Base-by-base conservation (phyloP, 257 asterid genomes). In the Haberlea rhodopensis region DNA sequence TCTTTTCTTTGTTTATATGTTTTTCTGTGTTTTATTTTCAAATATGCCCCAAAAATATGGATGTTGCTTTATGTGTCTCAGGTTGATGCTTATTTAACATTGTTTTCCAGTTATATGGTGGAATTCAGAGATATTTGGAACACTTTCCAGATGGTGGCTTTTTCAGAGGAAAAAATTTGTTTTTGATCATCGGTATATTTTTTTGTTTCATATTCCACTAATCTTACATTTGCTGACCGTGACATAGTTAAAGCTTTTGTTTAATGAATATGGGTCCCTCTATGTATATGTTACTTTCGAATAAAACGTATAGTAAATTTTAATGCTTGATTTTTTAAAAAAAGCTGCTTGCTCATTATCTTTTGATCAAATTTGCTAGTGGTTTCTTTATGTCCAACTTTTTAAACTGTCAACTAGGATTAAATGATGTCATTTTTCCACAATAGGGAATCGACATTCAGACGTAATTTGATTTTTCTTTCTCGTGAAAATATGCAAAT, bases 101-200 rank as follows among this genome's bases (percentile, higher is more conserved):
- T 62, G 69, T 65, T 66, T 78, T 75, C 68, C 85, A 94, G 99
- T 78, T 94, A 65, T 94, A 78, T 78, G 97, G 99, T 75, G 97
- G 99, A 66, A 90, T 90, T 61, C 97, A 94, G 71, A 84, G 99
- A 60, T 94, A 94, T 68, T 76, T 94, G 85, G 99, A 94, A 76
- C 96, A 90, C 60, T 89, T 77, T 66, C 92, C 95, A 46, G 95
- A 84, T 74, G 97, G 97, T 75, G 97, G 99, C 26, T 94, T 82
- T 73, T 94, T 94, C 84, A 84, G 79, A 79, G 99, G 99, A 66
- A 94, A 90, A 84, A 94, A 94, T 90, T 94, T 81, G 97, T 94
- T 66, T 94, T 94, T 74, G 97, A 94, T 78, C 97, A 94, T 79
- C 83, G 99, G 99, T 90, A 81, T 72, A 83, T 15, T 15, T 60